Conservation (phyloP, 805 yeast genomes). For the Spathaspora girioi region DNA sequence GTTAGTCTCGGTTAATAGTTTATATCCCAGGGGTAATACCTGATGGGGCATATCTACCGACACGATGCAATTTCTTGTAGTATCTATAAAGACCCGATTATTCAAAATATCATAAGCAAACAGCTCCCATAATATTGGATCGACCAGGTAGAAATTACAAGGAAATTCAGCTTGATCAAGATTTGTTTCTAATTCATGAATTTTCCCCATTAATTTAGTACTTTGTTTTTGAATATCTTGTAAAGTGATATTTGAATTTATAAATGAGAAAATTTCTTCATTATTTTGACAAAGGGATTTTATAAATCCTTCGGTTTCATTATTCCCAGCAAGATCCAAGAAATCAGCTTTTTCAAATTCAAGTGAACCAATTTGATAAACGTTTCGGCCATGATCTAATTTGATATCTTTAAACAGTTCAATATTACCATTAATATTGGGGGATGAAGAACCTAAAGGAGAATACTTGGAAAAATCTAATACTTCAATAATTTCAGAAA, state of each 20-base stretch:
- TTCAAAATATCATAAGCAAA: conserved; percentile 28
- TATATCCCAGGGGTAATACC: conserved; percentile 20
- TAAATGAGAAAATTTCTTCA: conserved; percentile 35
- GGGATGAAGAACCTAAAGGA: not conserved
- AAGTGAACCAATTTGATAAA: conserved; percentile 43
- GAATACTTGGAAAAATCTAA: conserved; percentile 22
- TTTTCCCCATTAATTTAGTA: conserved; percentile 26
- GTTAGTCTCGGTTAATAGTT: conserved; percentile 25
- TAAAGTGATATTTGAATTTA: conserved; percentile 39
- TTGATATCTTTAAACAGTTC: conserved; percentile 12
- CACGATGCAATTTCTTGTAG: conserved; percentile 26
- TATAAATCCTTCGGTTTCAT: conserved; percentile 58
- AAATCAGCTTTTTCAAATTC: conserved; percentile 54
- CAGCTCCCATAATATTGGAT: conserved; percentile 30
- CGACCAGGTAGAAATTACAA: conserved; percentile 15
- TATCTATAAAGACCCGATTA: conserved; percentile 26
- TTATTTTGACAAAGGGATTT: conserved; percentile 31
- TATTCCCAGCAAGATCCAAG: conserved; percentile 29
- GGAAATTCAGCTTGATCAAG: conserved; percentile 34
- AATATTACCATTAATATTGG: conserved; percentile 7
- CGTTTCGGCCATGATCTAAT: conserved; percentile 24
- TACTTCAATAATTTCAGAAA: conserved; percentile 54
- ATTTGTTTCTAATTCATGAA: conserved; percentile 24
- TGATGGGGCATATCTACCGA: conserved; percentile 21
- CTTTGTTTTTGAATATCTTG: conserved; percentile 41